Conservation (phyloP, 2,329 filamentous ascomycete species). For the Ophiostoma quercus region DNA sequence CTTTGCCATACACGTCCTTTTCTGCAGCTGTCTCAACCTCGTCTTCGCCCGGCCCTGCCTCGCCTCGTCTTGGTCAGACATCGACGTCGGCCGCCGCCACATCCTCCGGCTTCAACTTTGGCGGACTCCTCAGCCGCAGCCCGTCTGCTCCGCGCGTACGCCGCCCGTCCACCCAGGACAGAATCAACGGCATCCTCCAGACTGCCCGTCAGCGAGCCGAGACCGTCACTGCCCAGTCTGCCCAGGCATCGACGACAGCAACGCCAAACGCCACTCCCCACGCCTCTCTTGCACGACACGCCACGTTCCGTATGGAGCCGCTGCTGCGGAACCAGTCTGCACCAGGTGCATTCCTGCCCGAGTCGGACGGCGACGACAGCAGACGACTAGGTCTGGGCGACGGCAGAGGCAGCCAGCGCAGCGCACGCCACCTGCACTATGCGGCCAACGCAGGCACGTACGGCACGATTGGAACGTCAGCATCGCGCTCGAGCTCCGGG, state of each 20-base stretch:
- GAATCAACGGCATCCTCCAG: conserved; percentile 35
- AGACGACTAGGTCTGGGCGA: conserved; percentile 22
- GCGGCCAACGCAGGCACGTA: conserved; percentile 21
- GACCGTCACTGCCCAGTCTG: conserved; percentile 19
- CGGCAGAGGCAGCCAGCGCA: conserved; percentile 25
- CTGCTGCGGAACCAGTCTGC: conserved; percentile 26
- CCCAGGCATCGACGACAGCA: background rate
- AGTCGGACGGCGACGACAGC: conserved; percentile 26
- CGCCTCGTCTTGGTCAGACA: background rate
- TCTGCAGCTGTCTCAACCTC: conserved; percentile 5
- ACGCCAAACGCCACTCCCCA: conserved; percentile 19
- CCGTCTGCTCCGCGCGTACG: conserved; percentile 22
- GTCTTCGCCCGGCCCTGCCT: background rate
- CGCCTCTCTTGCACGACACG: conserved; percentile 13
- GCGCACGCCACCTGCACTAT: conserved; percentile 23
- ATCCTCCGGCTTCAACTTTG: background rate
- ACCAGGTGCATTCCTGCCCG: conserved; percentile 22
- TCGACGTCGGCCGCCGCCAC: background rate
- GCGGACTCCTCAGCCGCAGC: conserved; percentile 15
- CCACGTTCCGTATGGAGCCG: conserved; percentile 25
- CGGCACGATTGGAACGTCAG: conserved; percentile 13
- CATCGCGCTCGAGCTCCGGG: conserved; percentile 13
- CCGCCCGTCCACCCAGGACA: conserved; percentile 32
- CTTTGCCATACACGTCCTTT: background rate
- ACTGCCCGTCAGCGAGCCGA: conserved; percentile 33